These are phyloP conservation scores for Sporothrix brunneoviolacea DNA, from an alignment of 2,329 filamentous ascomycete species.

Conservation along the genomic window DNA sequence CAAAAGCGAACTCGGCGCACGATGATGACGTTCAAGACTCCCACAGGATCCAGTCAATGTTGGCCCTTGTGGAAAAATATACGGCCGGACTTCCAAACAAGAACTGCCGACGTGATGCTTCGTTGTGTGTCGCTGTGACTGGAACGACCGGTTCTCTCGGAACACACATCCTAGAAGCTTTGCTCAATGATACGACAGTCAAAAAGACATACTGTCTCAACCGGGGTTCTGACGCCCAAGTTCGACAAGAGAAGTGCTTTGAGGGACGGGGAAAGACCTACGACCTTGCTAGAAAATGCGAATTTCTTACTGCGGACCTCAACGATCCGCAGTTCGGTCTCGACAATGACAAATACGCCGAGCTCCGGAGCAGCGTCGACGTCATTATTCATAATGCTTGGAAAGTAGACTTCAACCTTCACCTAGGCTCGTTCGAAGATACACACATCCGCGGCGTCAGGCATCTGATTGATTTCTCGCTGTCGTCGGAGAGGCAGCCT, in stretches of 20 bases:
- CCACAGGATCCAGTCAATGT: slow-evolving; percentile 24
- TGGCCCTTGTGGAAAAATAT: slow-evolving; percentile 31
- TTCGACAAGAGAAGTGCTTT: slow-evolving; percentile 29
- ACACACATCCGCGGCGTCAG: slow-evolving; percentile 43
- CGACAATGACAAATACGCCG: slow-evolving; percentile 25
- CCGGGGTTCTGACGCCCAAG: slow-evolving; percentile 34
- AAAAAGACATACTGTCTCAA: slow-evolving; percentile 43
- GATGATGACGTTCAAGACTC: neutral
- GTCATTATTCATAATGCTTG: slow-evolving; percentile 49
- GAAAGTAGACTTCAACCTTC: slow-evolving; percentile 49
- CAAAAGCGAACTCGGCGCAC: too few species aligned
- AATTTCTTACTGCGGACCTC: slow-evolving; percentile 45
- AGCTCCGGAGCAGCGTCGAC: slow-evolving; percentile 34
- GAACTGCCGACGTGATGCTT: slow-evolving; percentile 19
- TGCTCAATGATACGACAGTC: slow-evolving; percentile 24
- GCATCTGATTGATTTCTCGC: slow-evolving; percentile 38
- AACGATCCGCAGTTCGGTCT: slow-evolving; percentile 44
- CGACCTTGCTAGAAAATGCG: slow-evolving; percentile 15
- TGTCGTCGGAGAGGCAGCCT: slow-evolving; percentile 27
- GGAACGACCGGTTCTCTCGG: slow-evolving; percentile 46
- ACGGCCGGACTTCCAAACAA: slow-evolving; percentile 25
- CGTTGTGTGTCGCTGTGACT: slow-evolving; percentile 38
- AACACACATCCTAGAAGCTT: slow-evolving; percentile 37
- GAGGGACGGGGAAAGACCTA: neutral
- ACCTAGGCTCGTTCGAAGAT: slow-evolving; percentile 41